Evolutionary conservation across 768 basidiomycete genomes (phyloP), one percentile per base, ranked within the genome.

Genomic region (Suillus clintonianus): DNA sequence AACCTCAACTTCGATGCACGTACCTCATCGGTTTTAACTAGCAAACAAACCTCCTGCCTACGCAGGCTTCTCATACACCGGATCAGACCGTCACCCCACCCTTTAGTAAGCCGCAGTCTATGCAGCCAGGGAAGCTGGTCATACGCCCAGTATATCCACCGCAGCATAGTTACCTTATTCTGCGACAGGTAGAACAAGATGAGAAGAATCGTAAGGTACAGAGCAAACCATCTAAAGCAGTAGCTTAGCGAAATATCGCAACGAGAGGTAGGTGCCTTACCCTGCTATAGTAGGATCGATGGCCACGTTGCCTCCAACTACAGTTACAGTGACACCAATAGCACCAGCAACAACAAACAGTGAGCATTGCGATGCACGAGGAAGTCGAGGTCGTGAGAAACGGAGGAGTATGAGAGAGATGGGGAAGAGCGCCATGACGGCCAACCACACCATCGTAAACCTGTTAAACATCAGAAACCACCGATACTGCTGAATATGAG

Each of bases 11-110:
- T 15, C 14, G 11, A 10, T 22, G 39, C 30, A 67, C 79, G 17
- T 61, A 90, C 89, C 79, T 90, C 89, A 62, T 91, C 89, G 0
- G 82, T 83, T 71, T 84, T 88, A 15, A 83, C 84, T 60, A 90
- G 75, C 9, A 91, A 75, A 67, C 87, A 87, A 5, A 90, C 80
- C 1, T 86, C 82, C 69, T 85, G 84, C 56, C 78, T 73, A 71
- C 82, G 83, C 58, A 88, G 65, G 2, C 66, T 76, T 13, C 72
- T 74, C 80, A 90, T 86, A 3, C 74, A 63, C 5, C 65, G 62
- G 9, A 85, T 81, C 37, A 90, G 69, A 39, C 66, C 72, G 14
- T 65, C 69, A 13, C 82, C 85, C 82, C 81, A 84, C 14, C 72
- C 67, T 51, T 66, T 75, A 14, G 82, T 83, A 32, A 67, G 62